A percentile compares a stretch with the other conserved stretches of the same genome.
These are phyloP conservation scores for Apiospora hydei DNA, from an alignment of 2,329 filamentous ascomycete genomes.

Conservation along the genomic window DNA sequence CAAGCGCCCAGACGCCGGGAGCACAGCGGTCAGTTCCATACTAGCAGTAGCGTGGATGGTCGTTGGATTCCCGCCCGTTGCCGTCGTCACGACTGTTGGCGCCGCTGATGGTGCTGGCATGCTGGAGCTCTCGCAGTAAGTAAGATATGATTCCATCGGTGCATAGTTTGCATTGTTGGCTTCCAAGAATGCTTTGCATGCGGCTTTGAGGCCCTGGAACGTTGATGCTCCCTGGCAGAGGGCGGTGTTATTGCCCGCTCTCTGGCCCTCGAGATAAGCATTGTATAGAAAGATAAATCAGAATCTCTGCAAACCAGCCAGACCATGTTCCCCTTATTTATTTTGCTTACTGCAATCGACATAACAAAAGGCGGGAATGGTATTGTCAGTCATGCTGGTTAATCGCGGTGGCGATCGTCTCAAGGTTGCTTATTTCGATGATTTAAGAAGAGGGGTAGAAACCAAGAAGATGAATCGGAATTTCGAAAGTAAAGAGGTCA, in stretches of 20 bases:
- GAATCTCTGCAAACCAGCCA: not conserved
- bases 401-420: not conserved
- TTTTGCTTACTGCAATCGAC: not conserved
- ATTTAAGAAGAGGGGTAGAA: too few species aligned
- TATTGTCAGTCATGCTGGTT: not conserved
- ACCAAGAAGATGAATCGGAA: too few species aligned
- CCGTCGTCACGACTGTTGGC: too few species aligned
- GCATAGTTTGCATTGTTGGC: not conserved
- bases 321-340: not conserved
- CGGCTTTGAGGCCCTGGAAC: not conserved
- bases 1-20: not conserved
- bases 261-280: not conserved
- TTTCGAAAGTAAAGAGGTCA: too few species aligned
- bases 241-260: not conserved
- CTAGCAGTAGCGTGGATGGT: too few species aligned
- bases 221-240: too few species aligned
- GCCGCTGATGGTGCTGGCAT: too few species aligned
- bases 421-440: too few species aligned
- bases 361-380: not conserved
- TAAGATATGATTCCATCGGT: not conserved
- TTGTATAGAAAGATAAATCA: not conserved
- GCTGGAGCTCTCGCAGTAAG: not conserved
- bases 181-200: not conserved
- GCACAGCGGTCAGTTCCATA: too few species aligned
- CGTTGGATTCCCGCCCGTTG: too few species aligned